These are phyloP conservation scores for Ceratocystis smalleyi DNA, from an alignment of 2,329 filamentous ascomycete genomes.

Conservation along the genomic window DNA sequence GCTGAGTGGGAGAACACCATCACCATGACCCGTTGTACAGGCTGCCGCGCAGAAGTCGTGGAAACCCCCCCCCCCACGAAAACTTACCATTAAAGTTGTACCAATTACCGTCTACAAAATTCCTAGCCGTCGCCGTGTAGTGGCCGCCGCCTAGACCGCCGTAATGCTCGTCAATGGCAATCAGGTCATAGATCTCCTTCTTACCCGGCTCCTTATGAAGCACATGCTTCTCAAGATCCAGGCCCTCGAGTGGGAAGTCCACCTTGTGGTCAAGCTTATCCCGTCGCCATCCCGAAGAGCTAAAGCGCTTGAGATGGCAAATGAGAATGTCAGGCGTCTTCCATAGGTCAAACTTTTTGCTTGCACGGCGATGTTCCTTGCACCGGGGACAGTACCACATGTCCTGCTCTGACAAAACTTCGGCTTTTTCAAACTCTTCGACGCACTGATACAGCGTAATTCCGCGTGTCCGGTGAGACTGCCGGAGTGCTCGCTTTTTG, in stretches of 20 bases:
- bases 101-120: slow-evolving; percentile 79
- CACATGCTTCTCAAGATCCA: slow-evolving; percentile 69
- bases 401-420: slow-evolving; percentile 86
- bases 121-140: slow-evolving; percentile 89
- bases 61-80: not conserved
- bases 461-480: slow-evolving; percentile 41
- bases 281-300: slow-evolving; percentile 61
- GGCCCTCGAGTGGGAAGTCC: slow-evolving; percentile 75
- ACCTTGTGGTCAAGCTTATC: slow-evolving; percentile 87
- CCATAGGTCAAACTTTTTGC: slow-evolving; percentile 96
- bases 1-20: not conserved
- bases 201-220: slow-evolving; percentile 69
- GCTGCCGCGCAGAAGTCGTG: not conserved
- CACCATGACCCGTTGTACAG: not conserved
- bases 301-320: slow-evolving; percentile 91
- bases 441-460: slow-evolving; percentile 81
- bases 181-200: slow-evolving; percentile 74
- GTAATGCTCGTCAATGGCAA: slow-evolving; percentile 91
- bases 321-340: slow-evolving; percentile 90
- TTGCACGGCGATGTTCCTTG: slow-evolving; percentile 81
- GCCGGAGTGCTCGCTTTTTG: slow-evolving; percentile 46
- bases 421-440: slow-evolving; percentile 84
- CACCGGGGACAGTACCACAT: slow-evolving; percentile 96
- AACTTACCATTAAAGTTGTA: slow-evolving; percentile 87
- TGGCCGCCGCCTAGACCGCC: slow-evolving; percentile 87